phyloP scores from a whole-genome alignment of 225 moss, liverwort and hornwort species.

The Asterella californica region DNA sequence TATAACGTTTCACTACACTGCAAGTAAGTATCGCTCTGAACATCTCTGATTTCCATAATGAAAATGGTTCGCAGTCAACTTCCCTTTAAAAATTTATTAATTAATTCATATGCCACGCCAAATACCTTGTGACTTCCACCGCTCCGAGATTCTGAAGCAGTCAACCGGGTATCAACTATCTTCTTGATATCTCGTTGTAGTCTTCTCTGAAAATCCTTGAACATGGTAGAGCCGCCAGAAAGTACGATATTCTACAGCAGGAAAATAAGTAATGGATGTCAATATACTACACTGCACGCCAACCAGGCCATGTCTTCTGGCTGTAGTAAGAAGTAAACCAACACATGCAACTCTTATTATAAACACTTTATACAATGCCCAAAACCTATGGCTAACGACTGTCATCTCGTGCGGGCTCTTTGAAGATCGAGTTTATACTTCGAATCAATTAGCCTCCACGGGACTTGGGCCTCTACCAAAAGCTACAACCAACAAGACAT shows the following conservation, averaged over 20 bases:
- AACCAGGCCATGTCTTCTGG: background rate
- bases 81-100: background rate
- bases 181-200: slow-evolving; percentile 91
- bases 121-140: slow-evolving; percentile 66
- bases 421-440: background rate
- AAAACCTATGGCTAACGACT: background rate
- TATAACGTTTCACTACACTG: background rate
- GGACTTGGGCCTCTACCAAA: background rate
- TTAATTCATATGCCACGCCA: background rate
- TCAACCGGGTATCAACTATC: slow-evolving; percentile 68
- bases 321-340: background rate
- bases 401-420: background rate
- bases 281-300: background rate
- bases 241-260: slow-evolving; percentile 66
- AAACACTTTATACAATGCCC: background rate
- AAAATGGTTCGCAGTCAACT: background rate
- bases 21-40: background rate
- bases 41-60: background rate
- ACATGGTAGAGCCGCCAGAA: slow-evolving; percentile 93
- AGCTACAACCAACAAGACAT: background rate
- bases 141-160: slow-evolving; percentile 58
- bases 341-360: background rate
- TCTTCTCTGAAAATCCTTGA: slow-evolving; percentile 91
- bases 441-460: too few relatives aligned
- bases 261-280: background rate